Conservation (phyloP, 1,139 yeast species). For the Blastobotrys capitulatus region DNA sequence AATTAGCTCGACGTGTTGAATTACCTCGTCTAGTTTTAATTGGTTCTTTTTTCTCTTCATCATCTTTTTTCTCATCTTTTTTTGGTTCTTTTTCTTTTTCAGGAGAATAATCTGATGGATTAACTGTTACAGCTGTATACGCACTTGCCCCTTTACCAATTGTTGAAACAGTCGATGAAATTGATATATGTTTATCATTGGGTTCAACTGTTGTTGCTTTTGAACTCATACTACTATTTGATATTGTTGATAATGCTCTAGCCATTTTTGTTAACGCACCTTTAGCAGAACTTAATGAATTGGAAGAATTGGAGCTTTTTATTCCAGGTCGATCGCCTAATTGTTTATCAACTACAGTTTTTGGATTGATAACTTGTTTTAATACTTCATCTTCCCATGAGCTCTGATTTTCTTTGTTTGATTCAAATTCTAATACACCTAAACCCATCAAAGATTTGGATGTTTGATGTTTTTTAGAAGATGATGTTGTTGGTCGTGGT, state of each 20-base stretch:
- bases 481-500: neutral
- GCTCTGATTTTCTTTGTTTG: constrained; percentile 16
- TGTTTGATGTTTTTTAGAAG: neutral
- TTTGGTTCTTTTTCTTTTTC: neutral
- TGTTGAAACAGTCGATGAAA: constrained; percentile 24
- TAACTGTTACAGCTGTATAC: constrained; percentile 6
- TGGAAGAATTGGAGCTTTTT: constrained; percentile 11
- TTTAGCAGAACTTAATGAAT: constrained; percentile 12
- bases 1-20: neutral
- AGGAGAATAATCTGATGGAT: neutral
- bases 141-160: constrained; percentile 13
- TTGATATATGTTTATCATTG: constrained; percentile 21
- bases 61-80: neutral
- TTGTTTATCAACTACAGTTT: neutral
- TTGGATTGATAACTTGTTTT: constrained; percentile 12
- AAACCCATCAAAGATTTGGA: constrained; percentile 18
- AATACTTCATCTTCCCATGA: constrained; percentile 21
- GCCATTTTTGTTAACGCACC: constrained; percentile 16
- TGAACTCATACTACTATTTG: constrained; percentile 17
- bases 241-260: constrained; percentile 21
- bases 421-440: constrained; percentile 19
- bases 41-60: neutral
- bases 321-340: neutral
- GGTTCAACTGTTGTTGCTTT: constrained; percentile 22
- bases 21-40: constrained; percentile 1